Conservation (phyloP, 129 eudicot genomes). For the Deinandra increscens region DNA sequence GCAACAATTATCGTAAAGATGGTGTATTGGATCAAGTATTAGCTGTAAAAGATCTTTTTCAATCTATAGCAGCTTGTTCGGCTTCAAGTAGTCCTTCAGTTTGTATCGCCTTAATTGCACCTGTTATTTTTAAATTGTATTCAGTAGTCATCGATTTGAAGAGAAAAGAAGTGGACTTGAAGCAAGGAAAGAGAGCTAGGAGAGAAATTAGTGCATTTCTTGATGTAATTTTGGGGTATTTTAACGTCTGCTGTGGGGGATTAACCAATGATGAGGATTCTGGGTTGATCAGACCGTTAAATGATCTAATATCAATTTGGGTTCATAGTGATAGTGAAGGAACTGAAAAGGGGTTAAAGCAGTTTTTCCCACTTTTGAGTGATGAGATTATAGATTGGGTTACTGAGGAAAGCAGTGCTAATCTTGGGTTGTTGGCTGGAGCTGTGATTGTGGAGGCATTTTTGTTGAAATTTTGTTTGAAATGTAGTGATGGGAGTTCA, state of each 20-base stretch:
- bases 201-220: constrained; percentile 51
- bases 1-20: constrained; percentile 27
- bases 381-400: constrained; percentile 36
- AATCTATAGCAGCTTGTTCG: constrained; percentile 46
- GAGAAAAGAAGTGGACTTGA: constrained; percentile 39
- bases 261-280: constrained; percentile 29
- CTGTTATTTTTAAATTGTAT: constrained; percentile 49
- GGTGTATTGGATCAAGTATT: constrained; percentile 40
- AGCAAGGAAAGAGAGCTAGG: constrained; percentile 48
- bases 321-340: constrained; percentile 33
- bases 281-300: constrained; percentile 49
- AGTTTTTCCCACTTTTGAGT: constrained; percentile 57
- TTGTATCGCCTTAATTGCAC: constrained; percentile 49
- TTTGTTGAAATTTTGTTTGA: constrained; percentile 56
- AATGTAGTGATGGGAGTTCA: constrained; percentile 33
- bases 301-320: constrained; percentile 58
- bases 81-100: constrained; percentile 48
- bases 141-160: constrained; percentile 39
- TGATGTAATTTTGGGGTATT: constrained; percentile 53
- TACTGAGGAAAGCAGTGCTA: constrained; percentile 36
- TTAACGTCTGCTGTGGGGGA: constrained; percentile 42
- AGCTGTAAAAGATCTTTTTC: constrained; percentile 54
- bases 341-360: constrained; percentile 18
- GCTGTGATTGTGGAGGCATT: constrained; percentile 57
- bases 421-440: constrained; percentile 51